Evolutionary conservation across 768 basidiomycete species (phyloP).

Genomic region (Agrocybe pediades): DNA sequence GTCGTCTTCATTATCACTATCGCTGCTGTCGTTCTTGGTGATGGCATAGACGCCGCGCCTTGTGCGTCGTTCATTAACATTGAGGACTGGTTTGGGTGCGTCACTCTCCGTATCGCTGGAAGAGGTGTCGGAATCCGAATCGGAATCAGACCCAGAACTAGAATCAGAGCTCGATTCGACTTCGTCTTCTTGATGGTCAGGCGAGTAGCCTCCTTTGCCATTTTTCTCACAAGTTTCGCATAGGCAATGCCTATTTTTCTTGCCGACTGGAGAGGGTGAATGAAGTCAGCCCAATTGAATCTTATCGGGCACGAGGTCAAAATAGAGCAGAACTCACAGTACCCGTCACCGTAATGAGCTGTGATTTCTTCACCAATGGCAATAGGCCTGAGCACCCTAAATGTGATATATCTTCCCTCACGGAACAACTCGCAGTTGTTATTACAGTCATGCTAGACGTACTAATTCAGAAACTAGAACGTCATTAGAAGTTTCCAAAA

Average conservation of each 20-base stretch:
- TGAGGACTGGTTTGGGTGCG: slow-evolving; percentile 42
- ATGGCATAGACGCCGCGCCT: slow-evolving; percentile 82
- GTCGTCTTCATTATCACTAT: slow-evolving; percentile 50
- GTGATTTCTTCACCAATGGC: slow-evolving; percentile 84
- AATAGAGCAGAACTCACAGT: slow-evolving; percentile 60
- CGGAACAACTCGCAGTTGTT: slow-evolving; percentile 90
- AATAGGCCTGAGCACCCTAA: slow-evolving; percentile 79
- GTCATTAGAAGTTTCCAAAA: slow-evolving; percentile 22
- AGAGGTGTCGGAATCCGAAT: slow-evolving; percentile 45
- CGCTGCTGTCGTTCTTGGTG: slow-evolving; percentile 61
- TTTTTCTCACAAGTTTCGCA: slow-evolving; percentile 86
- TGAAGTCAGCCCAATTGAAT: slow-evolving; percentile 14
- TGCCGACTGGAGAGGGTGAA: slow-evolving; percentile 34
- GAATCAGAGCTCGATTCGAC: slow-evolving; percentile 48
- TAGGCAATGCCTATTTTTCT: slow-evolving; percentile 57
- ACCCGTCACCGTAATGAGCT: slow-evolving; percentile 88
- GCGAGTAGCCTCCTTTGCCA: slow-evolving; percentile 74
- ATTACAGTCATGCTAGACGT: slow-evolving; percentile 79
- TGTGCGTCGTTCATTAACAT: slow-evolving; percentile 79
- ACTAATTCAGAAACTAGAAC: slow-evolving; percentile 25
- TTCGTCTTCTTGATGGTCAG: slow-evolving; percentile 42
- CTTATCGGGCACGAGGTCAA: slow-evolving; percentile 19
- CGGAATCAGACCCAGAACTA: slow-evolving; percentile 51
- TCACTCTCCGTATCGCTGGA: slow-evolving; percentile 43
- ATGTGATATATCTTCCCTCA: slow-evolving; percentile 88